A percentile compares a stretch with the other conserved stretches of the same genome.
Conservation (phyloP, 75 land plant genomes). For the Cryptomeria japonica region DNA sequence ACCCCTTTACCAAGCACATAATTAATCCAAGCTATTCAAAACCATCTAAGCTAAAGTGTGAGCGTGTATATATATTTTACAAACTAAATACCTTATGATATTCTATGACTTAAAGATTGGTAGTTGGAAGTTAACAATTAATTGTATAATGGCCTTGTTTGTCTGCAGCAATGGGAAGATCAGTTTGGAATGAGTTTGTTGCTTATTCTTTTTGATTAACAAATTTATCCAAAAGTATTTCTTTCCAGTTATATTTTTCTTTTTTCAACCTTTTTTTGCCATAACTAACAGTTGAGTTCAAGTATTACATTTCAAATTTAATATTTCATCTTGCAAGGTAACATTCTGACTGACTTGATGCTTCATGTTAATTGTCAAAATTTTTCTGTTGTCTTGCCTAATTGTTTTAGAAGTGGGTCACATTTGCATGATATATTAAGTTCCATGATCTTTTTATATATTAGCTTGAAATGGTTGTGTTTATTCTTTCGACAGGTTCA, state of each 20-base stretch:
- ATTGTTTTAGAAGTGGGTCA: not conserved
- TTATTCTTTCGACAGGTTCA: conserved; percentile 31
- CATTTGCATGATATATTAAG: not conserved
- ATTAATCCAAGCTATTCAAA: not conserved
- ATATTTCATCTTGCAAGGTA: not conserved
- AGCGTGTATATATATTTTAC: not conserved
- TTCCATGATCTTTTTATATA: not conserved
- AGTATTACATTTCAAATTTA: not conserved
- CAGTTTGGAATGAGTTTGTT: not conserved
- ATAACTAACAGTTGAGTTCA: conserved; percentile 5
- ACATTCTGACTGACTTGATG: not conserved
- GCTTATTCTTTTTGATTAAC: not conserved
- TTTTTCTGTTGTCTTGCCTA: not conserved
- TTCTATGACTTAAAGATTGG: not conserved
- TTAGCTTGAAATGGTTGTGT: not conserved
- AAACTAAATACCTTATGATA: not conserved
- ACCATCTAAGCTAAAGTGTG: not conserved
- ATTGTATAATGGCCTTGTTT: not conserved
- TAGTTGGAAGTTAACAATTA: not conserved
- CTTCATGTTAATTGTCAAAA: not conserved
- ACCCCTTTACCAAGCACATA: not conserved
- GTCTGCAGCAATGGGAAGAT: not conserved
- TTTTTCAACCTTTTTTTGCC: not conserved
- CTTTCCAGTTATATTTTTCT: not conserved
- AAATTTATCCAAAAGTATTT: not conserved